Base-by-base conservation (phyloP, 2,329 filamentous ascomycete species). In the Curvularia lunata region DNA sequence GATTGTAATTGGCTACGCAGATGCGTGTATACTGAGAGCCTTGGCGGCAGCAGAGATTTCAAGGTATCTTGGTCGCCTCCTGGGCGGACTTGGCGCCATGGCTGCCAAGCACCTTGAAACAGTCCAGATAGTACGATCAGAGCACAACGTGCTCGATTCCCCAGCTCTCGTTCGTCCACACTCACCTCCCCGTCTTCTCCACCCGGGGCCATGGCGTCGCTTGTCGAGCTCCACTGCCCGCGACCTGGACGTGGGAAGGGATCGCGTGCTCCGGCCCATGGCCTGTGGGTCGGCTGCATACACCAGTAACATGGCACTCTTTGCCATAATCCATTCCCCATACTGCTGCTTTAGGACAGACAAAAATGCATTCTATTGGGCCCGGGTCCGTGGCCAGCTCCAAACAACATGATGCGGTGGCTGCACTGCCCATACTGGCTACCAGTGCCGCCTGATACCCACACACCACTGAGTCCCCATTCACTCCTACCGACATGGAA, bases 11-110 rank as follows among this genome's bases (percentile, higher is more conserved):
- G 54, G 54, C 13, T 32, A 16, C 13, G 28, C 12, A 5, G 16
- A 28, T 19, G 12, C 3, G 18, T 7, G 12, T 18, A 40, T 18
- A 34, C 27, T 12, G 48, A 52, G 54, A 49, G 30, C 45, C 47
- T 46, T 42, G 50, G 45, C 50, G 37, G 37, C 30, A 16, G 40
- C 54, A 57, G 49, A 57, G 12, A 57, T 57, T 57, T 57, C 54
- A 16, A 38, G 9, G 13, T 16, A 34, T 41, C 48, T 52, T 41
- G 48, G 54, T 32, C 18, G 30, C 19, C 13, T 41, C 2, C 54
- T 57, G 43, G 49, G 54, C 50, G 34, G 45, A 19, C 54, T 57
- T 41, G 54, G 54, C 50, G 38, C 30, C 23, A 30, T 9, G 28
- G 27, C 25, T 12, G 48, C 28, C 38, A 43, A 34, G 16, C 47